Percentiles rank a stretch among this genome's conserved stretches.
Evolutionary conservation across 2,329 filamentous ascomycete species (phyloP).

Genomic region (Paecilomyces dactylethromorphus): DNA sequence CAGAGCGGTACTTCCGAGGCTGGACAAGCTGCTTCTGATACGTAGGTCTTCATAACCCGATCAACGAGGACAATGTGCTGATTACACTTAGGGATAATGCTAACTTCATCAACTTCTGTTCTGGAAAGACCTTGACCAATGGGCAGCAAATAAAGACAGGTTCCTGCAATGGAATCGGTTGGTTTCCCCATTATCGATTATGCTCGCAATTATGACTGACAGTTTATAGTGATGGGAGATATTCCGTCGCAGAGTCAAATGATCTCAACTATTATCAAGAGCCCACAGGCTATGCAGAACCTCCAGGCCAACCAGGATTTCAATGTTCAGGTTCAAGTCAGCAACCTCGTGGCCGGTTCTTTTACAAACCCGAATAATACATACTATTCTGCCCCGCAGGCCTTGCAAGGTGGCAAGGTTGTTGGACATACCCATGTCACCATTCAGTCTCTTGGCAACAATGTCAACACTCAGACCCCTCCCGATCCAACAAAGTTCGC

Average conservation of each 20-base stretch:
- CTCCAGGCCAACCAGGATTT: constrained; percentile 39
- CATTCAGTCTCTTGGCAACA: constrained; percentile 41
- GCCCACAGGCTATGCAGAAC: constrained; percentile 37
- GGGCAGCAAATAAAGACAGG: constrained; percentile 44
- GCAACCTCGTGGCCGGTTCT: constrained; percentile 45
- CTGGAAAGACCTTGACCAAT: constrained; percentile 49
- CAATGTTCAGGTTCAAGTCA: constrained; percentile 42
- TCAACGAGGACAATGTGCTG: not conserved
- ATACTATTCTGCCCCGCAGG: constrained; percentile 52
- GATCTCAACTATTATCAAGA: constrained; percentile 49
- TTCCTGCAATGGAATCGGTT: constrained; percentile 51
- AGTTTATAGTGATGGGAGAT: constrained; percentile 46
- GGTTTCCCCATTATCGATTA: not conserved
- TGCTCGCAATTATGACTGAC: constrained; percentile 3
- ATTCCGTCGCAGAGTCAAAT: constrained; percentile 47
- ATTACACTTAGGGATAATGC: constrained; percentile 35
- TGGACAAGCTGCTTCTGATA: constrained; percentile 41
- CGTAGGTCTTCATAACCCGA: constrained; percentile 24
- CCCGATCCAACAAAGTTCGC: constrained; percentile 41
- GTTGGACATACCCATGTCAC: constrained; percentile 39
- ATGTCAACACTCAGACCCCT: constrained; percentile 29
- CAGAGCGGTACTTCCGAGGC: constrained; percentile 18
- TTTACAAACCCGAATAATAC: constrained; percentile 50
- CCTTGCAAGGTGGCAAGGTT: constrained; percentile 36
- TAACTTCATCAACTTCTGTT: constrained; percentile 58